Evolutionary conservation across 495 filamentous ascomycete genomes (phyloP), one percentile per base, ranked within the genome.

Genomic region (Neohortaea acidophila): DNA sequence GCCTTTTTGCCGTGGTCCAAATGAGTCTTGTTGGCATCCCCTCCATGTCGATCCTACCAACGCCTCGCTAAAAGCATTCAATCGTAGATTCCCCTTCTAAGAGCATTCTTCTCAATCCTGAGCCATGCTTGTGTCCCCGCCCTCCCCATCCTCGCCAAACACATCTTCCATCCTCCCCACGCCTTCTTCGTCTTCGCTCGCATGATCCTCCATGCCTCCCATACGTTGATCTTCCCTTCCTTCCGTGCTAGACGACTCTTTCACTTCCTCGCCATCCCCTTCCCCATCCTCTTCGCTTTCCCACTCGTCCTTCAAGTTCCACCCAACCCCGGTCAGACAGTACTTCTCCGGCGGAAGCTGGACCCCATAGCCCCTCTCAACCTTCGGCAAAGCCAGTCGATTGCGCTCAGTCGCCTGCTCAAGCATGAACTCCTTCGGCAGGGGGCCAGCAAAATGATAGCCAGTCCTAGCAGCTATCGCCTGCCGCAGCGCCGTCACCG

Each of bases 331-430:
- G 20, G 78, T 91, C 37, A 94, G 64, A 46, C 87, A 86, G 54
- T 92, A 96, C 54, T 82, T 67, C 72, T 97, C 89, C 39, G 79
- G 78, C 25, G 89, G 89, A 48, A 97, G 59, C 30, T 84, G 65
- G 40, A 89, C 72, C 11, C 89, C 89, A 60, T 72, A 47, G 45
- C 86, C 85, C 39, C 73, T 70, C 27, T 72, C 69, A 0, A 86
- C 75, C 33, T 74, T 66, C 14, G 89, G 89, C 52, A 97, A 55
- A 18, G 73, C 79, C 24, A 86, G 67, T 17, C 72, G 68, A 60
- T 97, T 97, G 38, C 81, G 63, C 60, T 86, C 82, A 37, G 73
- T 66, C 34, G 89, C 85, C 12, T 85, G 58, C 54, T 94, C 84
- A 49, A 81, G 64, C 46, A 92, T 57, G 53, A 81, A 93, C 47